phyloP scores from a whole-genome alignment of 495 filamentous ascomycete genomes.

The Corynascus novoguineensis region DNA sequence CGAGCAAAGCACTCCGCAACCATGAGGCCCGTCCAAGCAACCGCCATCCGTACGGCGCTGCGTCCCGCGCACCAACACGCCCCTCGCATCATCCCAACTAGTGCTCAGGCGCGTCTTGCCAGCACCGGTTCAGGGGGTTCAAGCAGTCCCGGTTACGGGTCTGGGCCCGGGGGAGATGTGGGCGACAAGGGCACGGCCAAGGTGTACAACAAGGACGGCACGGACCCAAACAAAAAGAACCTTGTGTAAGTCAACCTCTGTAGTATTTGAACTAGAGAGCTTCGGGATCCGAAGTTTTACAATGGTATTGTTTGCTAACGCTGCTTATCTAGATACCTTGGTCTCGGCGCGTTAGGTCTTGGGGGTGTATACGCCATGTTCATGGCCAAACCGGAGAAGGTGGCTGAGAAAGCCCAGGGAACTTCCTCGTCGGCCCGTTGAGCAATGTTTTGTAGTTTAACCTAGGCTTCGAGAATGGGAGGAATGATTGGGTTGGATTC shows the following conservation, averaged over 20 bases:
- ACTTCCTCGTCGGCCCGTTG: not conserved
- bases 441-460: not conserved
- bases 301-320: not conserved
- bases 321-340: conserved; percentile 8
- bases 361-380: conserved; percentile 18
- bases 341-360: conserved; percentile 12
- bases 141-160: too few species aligned
- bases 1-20: not conserved
- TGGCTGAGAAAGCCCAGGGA: not conserved
- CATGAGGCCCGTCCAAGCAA: not conserved
- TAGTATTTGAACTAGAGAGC: too few species aligned
- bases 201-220: conserved; percentile 24
- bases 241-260: conserved; percentile 14
- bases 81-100: not conserved
- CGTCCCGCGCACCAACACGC: not conserved
- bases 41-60: not conserved
- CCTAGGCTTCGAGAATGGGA: too few species aligned
- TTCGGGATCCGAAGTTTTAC: not conserved
- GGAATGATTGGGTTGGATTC: not conserved
- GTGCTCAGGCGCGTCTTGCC: not conserved
- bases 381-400: conserved; percentile 6
- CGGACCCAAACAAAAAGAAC: conserved; percentile 27
- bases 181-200: conserved; percentile 16
- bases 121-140: conserved; percentile 3
- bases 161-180: conserved; percentile 1